phyloP scores from a whole-genome alignment of 176 grass and related monocot species.

The Carex scoparia region DNA sequence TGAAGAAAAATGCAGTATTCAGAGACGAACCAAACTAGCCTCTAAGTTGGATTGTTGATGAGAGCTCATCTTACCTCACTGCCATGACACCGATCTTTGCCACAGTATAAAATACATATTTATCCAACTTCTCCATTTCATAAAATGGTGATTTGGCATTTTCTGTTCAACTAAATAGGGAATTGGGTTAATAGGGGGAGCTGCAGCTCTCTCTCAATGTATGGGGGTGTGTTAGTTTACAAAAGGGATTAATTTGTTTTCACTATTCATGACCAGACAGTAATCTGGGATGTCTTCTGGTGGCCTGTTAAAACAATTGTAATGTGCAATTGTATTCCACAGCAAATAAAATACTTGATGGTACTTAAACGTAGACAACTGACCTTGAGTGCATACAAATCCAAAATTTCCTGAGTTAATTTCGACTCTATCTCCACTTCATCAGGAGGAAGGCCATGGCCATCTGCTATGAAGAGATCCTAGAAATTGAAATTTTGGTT shows the following conservation, averaged over 20 bases:
- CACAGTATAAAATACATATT: not conserved
- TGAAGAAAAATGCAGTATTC: not conserved
- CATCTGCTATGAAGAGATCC: conserved; percentile 93
- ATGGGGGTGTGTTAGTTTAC: not conserved
- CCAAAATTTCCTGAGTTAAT: conserved; percentile 60
- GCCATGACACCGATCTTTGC: not conserved
- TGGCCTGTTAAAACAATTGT: not conserved
- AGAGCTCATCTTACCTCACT: not conserved
- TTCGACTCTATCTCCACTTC: conserved; percentile 65
- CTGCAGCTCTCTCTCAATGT: not conserved
- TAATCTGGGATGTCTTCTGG: not conserved
- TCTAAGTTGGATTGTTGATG: not conserved
- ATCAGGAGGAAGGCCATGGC: conserved; percentile 77
- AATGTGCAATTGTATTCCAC: not conserved
- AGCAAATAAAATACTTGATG: not conserved
- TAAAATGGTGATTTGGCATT: not conserved
- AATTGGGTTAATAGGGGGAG: not conserved
- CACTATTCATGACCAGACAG: not conserved
- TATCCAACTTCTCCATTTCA: not conserved
- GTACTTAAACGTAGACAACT: not conserved
- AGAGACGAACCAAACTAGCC: not conserved
- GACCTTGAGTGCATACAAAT: conserved; percentile 76
- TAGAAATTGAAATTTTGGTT: conserved; percentile 23
- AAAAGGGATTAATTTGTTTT: not conserved
- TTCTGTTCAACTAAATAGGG: not conserved